Percentiles rank a stretch among this genome's conserved stretches.
Conservation (phyloP, 179 eudicot genomes). For the Carnegiea gigantea region DNA sequence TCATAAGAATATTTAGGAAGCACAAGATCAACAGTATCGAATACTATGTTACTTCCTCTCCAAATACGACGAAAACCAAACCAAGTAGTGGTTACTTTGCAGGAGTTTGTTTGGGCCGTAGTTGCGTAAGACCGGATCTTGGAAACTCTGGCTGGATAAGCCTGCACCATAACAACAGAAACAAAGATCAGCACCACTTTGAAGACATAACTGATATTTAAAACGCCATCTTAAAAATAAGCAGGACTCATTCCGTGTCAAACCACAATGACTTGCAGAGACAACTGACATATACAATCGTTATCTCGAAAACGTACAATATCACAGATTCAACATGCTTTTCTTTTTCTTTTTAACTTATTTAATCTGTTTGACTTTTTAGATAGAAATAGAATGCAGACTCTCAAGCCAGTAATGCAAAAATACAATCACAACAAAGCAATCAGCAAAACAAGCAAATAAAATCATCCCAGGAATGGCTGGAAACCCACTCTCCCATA, state of each 20-base stretch:
- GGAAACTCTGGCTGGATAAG: conserved; percentile 61
- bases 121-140: conserved; percentile 42
- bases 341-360: no score
- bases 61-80: conserved; percentile 82
- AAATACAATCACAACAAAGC: no score
- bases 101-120: conserved; percentile 63
- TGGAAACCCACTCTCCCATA: not conserved
- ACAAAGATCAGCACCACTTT: not conserved
- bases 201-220: not conserved
- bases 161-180: conserved; percentile 40
- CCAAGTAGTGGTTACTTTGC: conserved; percentile 94
- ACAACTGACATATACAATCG: not conserved
- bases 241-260: not conserved
- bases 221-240: not conserved
- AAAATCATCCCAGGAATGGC: not conserved
- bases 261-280: conserved; percentile 3
- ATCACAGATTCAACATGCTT: not conserved
- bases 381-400: no score
- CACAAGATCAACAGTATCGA: conserved; percentile 76
- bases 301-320: no score
- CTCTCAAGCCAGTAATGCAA: no score
- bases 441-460: not conserved
- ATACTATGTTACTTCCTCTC: conserved; percentile 60
- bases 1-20: conserved; percentile 88
- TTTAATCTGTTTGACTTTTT: no score